A percentile compares a stretch with the other conserved stretches of the same genome.
Conservation (phyloP, 257 asterid species). For the Cruciata laevipes region DNA sequence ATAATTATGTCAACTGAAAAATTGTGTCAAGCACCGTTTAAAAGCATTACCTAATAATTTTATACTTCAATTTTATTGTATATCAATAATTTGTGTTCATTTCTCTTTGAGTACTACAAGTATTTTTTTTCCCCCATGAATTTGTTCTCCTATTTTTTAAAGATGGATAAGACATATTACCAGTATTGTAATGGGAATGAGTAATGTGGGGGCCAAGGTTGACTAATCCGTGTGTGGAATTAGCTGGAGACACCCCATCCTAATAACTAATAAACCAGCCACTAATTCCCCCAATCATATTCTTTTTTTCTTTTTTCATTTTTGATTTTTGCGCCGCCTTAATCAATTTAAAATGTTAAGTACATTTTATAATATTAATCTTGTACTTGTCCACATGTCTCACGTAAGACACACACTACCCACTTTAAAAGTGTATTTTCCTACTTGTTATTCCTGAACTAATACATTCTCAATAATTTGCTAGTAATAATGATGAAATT, state of each 20-base stretch:
- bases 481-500: too few species aligned
- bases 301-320: too few species aligned
- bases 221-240: conserved; percentile 7
- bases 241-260: conserved; percentile 16
- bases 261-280: background rate
- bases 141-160: too few species aligned
- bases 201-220: background rate
- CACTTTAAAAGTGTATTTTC: background rate
- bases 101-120: too few species aligned
- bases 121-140: too few species aligned
- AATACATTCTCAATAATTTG: too few species aligned
- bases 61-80: too few species aligned
- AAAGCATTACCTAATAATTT: too few species aligned
- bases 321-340: background rate
- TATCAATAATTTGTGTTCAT: too few species aligned
- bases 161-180: background rate
- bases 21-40: too few species aligned
- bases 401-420: background rate
- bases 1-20: too few species aligned
- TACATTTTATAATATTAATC: background rate
- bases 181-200: background rate
- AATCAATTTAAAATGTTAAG: background rate
- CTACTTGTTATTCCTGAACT: background rate
- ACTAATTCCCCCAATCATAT: background rate
- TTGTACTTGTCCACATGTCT: background rate